phyloP scores from a whole-genome alignment of 352 stramenopile species.

The Pythium pyrilobum region DNA sequence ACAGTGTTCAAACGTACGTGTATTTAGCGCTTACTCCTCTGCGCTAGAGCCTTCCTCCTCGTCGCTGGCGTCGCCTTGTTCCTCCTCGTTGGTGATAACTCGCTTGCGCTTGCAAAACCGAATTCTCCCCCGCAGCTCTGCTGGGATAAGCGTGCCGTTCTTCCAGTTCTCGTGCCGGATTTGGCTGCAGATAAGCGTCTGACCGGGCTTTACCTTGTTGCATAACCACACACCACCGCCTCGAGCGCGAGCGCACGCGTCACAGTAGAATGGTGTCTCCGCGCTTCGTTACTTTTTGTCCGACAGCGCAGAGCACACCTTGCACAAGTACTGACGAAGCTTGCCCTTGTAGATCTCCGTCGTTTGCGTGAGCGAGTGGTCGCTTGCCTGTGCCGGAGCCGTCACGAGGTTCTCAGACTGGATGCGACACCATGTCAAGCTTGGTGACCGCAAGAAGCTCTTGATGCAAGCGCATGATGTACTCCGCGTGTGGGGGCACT shows the following conservation, averaged over 20 bases:
- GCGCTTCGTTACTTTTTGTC: conserved; percentile 14
- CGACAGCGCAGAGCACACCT: conserved; percentile 5
- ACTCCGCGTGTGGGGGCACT: conserved; percentile 8
- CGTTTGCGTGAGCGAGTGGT: conserved; percentile 5
- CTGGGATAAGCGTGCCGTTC: too few relatives aligned
- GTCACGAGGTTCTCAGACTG: conserved; percentile 7
- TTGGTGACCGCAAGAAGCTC: conserved; percentile 10
- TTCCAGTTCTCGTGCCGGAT: too few relatives aligned
- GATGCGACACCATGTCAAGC: background rate
- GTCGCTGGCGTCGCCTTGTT: too few relatives aligned
- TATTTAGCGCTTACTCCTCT: too few relatives aligned
- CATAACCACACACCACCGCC: conserved; percentile 15
- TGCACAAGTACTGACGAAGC: background rate
- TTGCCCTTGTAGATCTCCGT: conserved; percentile 16
- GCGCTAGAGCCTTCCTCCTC: too few relatives aligned
- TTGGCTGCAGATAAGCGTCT: too few relatives aligned
- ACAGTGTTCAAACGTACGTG: too few relatives aligned
- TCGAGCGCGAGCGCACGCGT: background rate
- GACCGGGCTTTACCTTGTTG: background rate
- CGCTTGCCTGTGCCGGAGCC: background rate
- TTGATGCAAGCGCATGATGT: conserved; percentile 3
- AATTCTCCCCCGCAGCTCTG: too few relatives aligned
- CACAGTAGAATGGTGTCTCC: conserved; percentile 16
- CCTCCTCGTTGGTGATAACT: too few relatives aligned
- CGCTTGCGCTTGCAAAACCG: too few relatives aligned